Percentiles rank a stretch among this genome's conserved stretches.
phyloP scores from a whole-genome alignment of 257 asterid genomes.

The Solanum rostratum region DNA sequence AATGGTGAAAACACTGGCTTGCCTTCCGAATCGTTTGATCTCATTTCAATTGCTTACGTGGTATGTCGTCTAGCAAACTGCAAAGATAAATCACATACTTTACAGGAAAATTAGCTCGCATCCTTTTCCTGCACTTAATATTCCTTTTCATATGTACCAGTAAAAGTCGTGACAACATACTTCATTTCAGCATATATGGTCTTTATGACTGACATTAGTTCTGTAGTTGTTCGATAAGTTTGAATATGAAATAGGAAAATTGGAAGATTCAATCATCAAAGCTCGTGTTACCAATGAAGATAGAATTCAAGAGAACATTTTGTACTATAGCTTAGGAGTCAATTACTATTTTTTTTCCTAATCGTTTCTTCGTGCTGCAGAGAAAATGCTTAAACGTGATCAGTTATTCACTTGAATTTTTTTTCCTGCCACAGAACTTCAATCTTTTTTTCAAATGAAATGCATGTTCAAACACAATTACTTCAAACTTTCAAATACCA shows the following conservation, averaged over 20 bases:
- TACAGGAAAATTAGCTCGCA: neutral
- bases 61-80: slow-evolving; percentile 21
- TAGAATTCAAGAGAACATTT: neutral
- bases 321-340: neutral
- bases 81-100: neutral
- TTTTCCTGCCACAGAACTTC: neutral
- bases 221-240: neutral
- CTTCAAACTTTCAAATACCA: neutral
- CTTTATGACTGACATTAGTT: neutral
- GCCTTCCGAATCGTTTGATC: slow-evolving; percentile 74
- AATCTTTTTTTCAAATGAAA: neutral
- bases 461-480: too few species aligned
- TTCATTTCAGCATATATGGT: neutral
- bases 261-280: neutral
- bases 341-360: neutral
- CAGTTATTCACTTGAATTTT: neutral
- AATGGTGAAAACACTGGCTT: slow-evolving; percentile 87
- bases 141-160: neutral
- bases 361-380: neutral
- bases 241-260: neutral
- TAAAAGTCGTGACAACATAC: neutral
- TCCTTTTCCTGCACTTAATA: neutral
- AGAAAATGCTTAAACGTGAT: neutral
- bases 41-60: slow-evolving; percentile 83
- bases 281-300: neutral